Evolutionary conservation across 2,329 filamentous ascomycete species (phyloP).

Genomic region (Phoma herbarum): DNA sequence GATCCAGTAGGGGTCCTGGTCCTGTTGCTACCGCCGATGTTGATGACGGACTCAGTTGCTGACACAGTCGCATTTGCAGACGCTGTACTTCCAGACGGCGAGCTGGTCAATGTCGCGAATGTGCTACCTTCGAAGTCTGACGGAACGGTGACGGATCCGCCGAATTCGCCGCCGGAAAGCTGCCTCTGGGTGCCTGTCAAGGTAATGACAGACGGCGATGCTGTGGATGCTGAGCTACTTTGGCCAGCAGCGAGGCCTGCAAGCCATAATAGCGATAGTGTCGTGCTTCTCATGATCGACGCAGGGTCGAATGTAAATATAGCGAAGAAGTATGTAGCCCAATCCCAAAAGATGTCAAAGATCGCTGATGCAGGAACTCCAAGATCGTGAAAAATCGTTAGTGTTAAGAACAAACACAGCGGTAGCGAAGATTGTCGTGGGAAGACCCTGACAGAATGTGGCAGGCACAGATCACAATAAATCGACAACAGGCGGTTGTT

Average conservation of each 20-base stretch:
- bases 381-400: constrained; percentile 11
- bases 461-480: constrained; percentile 9
- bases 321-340: constrained; percentile 6
- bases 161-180: constrained; percentile 30
- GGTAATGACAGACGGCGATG: constrained; percentile 36
- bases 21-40: constrained; percentile 40
- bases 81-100: constrained; percentile 25
- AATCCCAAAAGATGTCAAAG: constrained; percentile 6
- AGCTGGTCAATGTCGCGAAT: constrained; percentile 34
- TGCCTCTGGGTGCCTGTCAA: constrained; percentile 32
- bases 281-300: constrained; percentile 34
- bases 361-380: constrained; percentile 11
- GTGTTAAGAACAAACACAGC: constrained; percentile 6
- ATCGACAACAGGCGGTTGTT: constrained; percentile 14
- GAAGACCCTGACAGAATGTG: constrained; percentile 1
- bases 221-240: constrained; percentile 33
- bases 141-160: constrained; percentile 38
- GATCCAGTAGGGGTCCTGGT: constrained; percentile 36
- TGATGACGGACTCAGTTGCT: constrained; percentile 35
- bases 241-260: constrained; percentile 36
- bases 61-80: constrained; percentile 37
- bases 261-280: constrained; percentile 38
- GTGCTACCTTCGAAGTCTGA: constrained; percentile 43
- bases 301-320: constrained; percentile 19
- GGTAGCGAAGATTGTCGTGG: constrained; percentile 9